Base-by-base conservation (phyloP, 768 basidiomycete species). In the Chlorophyllum brunneum region DNA sequence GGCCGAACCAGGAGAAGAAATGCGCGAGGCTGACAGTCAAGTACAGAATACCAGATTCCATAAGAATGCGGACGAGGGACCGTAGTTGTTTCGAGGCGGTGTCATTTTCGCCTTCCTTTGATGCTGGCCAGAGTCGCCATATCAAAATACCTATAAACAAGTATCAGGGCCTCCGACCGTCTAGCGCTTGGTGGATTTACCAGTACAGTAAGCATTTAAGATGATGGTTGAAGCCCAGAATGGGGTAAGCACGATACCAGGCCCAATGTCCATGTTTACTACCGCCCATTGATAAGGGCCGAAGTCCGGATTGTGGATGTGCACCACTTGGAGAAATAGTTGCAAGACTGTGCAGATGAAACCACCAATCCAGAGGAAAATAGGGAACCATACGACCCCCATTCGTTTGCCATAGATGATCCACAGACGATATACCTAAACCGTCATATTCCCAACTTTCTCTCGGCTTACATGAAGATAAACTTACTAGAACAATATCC, bases 391-490 rank as follows among this genome's bases (percentile, higher is more conserved):
- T 16, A 56, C 26, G n/a, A 40, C 26, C 7, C 9, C n/a, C 26
- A 37, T 13, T n/a, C 33, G 23, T 22, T 34, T 18, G 5, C 23
- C 16, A 39, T 52, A 47, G 11, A 38, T 43, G 7, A 56, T 24
- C 43, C 51, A 56, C n/a, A 51, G 47, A 15, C 55, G 43, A 47
- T 56, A 52, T 37, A 56, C 52, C 44, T 54, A 11, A 2, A 36
- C 3, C 13, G 34, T 34, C 11, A 2, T 22, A 27, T 16, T 29
- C 38, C 16, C 34, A 11, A 15, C 11, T 36, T 11, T 20, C 10
- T 13, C 23, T 22, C 23, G 23, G 18, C 13, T 1, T 39, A 11
- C 9, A 5, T 4, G 15, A 26, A 27, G 15, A n/a, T 11, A n/a
- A n/a, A 29, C 41, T 11, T 43, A 43, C 41, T 8, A 49, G 3